Conservation (phyloP, 768 basidiomycete genomes). For the Leccinellum rugosiceps region DNA sequence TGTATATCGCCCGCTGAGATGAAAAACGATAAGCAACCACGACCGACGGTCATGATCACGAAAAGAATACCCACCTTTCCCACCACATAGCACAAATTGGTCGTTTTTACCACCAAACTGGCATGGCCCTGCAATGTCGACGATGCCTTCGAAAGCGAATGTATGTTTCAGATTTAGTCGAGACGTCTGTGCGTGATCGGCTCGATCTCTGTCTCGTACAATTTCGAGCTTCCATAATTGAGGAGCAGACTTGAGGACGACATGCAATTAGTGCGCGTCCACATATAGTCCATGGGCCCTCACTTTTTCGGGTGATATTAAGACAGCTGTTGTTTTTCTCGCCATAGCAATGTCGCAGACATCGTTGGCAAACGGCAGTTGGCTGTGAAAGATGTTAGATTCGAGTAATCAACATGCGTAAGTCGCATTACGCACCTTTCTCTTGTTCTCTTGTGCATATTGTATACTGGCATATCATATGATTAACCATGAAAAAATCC, state of each 20-base stretch:
- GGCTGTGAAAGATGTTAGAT: constrained; percentile 34
- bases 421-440: constrained; percentile 39
- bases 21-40: background rate
- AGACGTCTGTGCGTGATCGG: constrained; percentile 32
- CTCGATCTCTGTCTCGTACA: constrained; percentile 48
- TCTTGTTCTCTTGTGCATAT: constrained; percentile 40
- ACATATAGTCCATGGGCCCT: constrained; percentile 11
- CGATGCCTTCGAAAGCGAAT: constrained; percentile 62
- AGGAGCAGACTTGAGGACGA: constrained; percentile 56
- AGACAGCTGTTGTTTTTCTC: constrained; percentile 40
- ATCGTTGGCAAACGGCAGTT: constrained; percentile 53
- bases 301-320: constrained; percentile 37
- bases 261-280: constrained; percentile 8
- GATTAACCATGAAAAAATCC: constrained; percentile 1
- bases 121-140: constrained; percentile 78
- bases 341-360: constrained; percentile 52
- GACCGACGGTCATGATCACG: background rate
- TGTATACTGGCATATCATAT: constrained; percentile 38
- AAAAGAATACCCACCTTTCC: constrained; percentile 55
- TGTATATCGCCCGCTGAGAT: constrained; percentile 71
- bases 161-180: constrained; percentile 53
- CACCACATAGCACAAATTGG: constrained; percentile 74
- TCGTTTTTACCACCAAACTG: constrained; percentile 81
- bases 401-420: background rate
- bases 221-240: constrained; percentile 74